phyloP scores from a whole-genome alignment of 2,329 filamentous ascomycete species.

The Scedosporium minutisporum region DNA sequence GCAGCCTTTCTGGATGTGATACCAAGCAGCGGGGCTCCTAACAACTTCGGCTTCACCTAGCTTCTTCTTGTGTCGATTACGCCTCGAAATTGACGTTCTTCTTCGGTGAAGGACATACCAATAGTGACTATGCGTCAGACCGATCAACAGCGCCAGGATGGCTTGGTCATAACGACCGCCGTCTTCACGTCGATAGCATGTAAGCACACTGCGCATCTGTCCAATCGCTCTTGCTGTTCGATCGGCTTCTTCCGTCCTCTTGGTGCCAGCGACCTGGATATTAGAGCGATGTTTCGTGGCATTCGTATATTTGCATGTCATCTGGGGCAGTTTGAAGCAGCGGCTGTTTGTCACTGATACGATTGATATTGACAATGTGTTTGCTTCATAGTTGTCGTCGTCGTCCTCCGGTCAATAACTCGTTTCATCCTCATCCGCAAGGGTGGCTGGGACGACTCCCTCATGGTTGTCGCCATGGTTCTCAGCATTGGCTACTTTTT shows the following conservation, averaged over 20 bases:
- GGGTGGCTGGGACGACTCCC: slow-evolving; percentile 13
- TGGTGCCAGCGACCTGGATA: too few relatives aligned
- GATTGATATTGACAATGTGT: background rate
- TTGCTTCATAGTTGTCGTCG: slow-evolving; percentile 9
- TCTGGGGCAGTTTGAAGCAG: background rate
- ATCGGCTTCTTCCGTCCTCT: too few relatives aligned
- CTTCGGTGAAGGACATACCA: too few relatives aligned
- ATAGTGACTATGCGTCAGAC: too few relatives aligned
- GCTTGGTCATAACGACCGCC: slow-evolving; percentile 10
- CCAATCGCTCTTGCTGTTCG: too few relatives aligned
- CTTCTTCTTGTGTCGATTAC: too few relatives aligned
- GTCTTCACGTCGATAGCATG: slow-evolving; percentile 12
- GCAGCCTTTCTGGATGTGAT: too few relatives aligned
- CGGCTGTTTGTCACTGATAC: background rate
- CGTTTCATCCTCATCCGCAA: slow-evolving; percentile 11
- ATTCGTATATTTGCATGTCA: background rate
- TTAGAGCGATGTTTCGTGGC: background rate
- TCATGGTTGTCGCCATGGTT: slow-evolving; percentile 12
- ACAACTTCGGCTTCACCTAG: too few relatives aligned
- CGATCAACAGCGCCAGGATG: slow-evolving; percentile 13
- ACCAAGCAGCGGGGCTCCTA: too few relatives aligned
- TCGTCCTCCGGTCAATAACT: slow-evolving; percentile 11
- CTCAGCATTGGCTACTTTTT: slow-evolving; percentile 10
- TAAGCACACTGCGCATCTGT: slow-evolving; percentile 3
- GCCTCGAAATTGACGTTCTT: too few relatives aligned